These are phyloP conservation scores for Populus deltoides DNA, from an alignment of 345 rosid species.

Conservation along the genomic window DNA sequence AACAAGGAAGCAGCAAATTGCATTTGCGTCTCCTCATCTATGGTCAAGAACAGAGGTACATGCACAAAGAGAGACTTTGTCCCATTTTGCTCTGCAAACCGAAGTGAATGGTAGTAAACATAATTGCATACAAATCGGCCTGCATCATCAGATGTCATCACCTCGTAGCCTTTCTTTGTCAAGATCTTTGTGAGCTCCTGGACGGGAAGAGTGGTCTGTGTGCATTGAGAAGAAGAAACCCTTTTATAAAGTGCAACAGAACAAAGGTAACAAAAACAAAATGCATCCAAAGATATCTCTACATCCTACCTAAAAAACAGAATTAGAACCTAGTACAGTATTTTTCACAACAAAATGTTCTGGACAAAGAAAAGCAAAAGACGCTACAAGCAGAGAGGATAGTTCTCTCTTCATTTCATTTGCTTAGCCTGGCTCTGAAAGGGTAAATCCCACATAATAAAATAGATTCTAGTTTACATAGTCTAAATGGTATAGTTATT, in stretches of 20 bases:
- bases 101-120: conserved; percentile 88
- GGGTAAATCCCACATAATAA: not conserved
- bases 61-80: conserved; percentile 83
- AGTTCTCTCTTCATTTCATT: not conserved
- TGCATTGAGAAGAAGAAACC: conserved; percentile 8
- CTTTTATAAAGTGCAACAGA: not conserved
- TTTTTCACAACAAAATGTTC: not conserved
- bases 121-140: conserved; percentile 99
- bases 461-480: not conserved
- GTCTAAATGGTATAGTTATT: not conserved
- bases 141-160: conserved; percentile 80
- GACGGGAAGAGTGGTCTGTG: conserved; percentile 66
- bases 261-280: not conserved
- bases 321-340: not conserved
- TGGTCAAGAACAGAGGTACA: conserved; percentile 86
- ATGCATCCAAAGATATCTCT: not conserved
- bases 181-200: conserved; percentile 59
- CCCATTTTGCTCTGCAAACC: conserved; percentile 80
- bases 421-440: not conserved
- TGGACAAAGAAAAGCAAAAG: not conserved
- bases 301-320: not conserved
- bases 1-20: conserved; percentile 76
- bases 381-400: not conserved
- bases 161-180: conserved; percentile 68
- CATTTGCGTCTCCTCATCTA: conserved; percentile 92